These are phyloP conservation scores for Priceomyces medius DNA, from an alignment of 805 yeast genomes.

Conservation along the genomic window DNA sequence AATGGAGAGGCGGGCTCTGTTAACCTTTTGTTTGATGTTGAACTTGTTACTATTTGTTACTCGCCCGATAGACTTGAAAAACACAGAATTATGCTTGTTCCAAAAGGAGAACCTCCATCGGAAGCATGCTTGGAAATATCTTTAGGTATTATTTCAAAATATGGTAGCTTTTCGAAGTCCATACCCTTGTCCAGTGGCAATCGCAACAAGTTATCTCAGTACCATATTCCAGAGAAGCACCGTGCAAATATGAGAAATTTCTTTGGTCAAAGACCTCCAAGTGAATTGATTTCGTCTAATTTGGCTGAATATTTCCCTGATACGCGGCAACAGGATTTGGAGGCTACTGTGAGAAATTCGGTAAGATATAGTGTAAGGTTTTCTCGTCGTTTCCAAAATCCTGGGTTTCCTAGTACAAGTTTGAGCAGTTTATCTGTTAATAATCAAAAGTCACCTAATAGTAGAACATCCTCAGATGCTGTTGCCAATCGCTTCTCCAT, in stretches of 20 bases:
- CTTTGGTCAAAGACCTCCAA: conserved; percentile 90
- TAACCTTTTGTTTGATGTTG: conserved; percentile 67
- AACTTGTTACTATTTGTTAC: conserved; percentile 78
- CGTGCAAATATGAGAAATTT: conserved; percentile 42
- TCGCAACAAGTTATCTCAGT: conserved; percentile 20
- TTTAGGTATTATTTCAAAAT: conserved; percentile 40
- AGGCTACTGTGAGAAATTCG: conserved; percentile 79
- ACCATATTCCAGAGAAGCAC: conserved; percentile 21
- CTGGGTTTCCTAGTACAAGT: conserved; percentile 16
- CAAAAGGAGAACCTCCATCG: conserved; percentile 62
- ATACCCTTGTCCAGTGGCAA: conserved; percentile 11
- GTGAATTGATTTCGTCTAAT: conserved; percentile 86
- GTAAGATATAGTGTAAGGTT: conserved; percentile 73
- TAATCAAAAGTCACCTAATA: conserved; percentile 6
- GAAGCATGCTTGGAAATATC: conserved; percentile 58
- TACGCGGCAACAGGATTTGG: conserved; percentile 66
- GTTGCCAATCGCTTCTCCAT: conserved; percentile 20
- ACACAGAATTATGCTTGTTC: conserved; percentile 67
- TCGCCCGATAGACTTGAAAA: conserved; percentile 70
- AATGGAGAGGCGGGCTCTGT: conserved; percentile 13
- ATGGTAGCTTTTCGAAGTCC: conserved; percentile 23
- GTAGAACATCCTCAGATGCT: conserved; percentile 10
- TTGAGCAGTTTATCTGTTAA: conserved; percentile 9
- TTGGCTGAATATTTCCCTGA: conserved; percentile 90
- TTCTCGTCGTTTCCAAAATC: conserved; percentile 37